Percentiles rank a stretch among this genome's conserved stretches.
phyloP scores from a whole-genome alignment of 805 yeast species.

The Cephaloascus fragrans region DNA sequence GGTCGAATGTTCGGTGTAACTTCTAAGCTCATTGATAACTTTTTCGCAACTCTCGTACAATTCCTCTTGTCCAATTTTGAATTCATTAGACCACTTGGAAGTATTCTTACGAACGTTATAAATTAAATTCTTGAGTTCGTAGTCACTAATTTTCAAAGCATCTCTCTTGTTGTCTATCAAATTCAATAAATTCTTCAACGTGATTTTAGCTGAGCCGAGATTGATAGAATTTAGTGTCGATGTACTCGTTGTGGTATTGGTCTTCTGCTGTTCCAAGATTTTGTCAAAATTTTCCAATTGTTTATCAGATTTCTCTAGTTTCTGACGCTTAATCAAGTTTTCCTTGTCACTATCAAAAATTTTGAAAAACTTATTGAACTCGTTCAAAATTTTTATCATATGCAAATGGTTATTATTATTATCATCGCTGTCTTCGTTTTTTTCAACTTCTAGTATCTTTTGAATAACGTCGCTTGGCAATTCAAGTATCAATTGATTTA shows the following conservation, averaged over 20 bases:
- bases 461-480: slow-evolving; percentile 30
- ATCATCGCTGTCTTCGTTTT: slow-evolving; percentile 9
- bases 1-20: slow-evolving; percentile 92
- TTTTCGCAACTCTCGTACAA: slow-evolving; percentile 95
- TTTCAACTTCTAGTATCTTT: slow-evolving; percentile 20
- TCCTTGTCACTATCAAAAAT: slow-evolving; percentile 70
- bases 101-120: slow-evolving; percentile 91
- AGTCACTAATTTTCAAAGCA: slow-evolving; percentile 63
- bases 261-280: slow-evolving; percentile 11
- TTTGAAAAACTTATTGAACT: slow-evolving; percentile 66
- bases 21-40: slow-evolving; percentile 81
- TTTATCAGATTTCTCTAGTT: slow-evolving; percentile 72
- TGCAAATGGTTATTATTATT: no score
- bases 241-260: slow-evolving; percentile 5
- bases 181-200: slow-evolving; percentile 57
- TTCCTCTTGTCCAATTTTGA: slow-evolving; percentile 94
- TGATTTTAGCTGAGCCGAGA: slow-evolving; percentile 15
- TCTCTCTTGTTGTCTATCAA: slow-evolving; percentile 75
- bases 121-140: slow-evolving; percentile 74
- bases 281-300: slow-evolving; percentile 33
- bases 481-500: slow-evolving; percentile 19
- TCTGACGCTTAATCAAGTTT: slow-evolving; percentile 63
- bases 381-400: slow-evolving; percentile 38
- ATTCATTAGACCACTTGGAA: slow-evolving; percentile 97
- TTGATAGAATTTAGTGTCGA: slow-evolving; percentile 35